Base-by-base conservation (phyloP, 2,329 filamentous ascomycete genomes). In the Pseudovirgaria hyperparasitica region DNA sequence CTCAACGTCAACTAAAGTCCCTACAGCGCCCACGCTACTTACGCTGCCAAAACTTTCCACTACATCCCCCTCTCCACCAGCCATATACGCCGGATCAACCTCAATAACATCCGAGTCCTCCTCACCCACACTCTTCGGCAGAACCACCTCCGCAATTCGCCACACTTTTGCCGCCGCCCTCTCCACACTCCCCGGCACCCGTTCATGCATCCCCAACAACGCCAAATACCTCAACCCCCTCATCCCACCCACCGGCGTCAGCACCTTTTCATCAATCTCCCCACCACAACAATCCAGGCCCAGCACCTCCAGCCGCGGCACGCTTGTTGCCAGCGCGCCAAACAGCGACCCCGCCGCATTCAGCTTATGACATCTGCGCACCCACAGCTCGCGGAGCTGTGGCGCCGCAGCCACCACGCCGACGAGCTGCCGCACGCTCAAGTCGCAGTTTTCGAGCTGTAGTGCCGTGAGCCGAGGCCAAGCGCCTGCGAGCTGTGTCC, bases 51-150 rank as follows among this genome's bases (percentile, higher is more conserved):
- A n/a, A n/a, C n/a, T n/a, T n/a, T n/a, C n/a, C n/a, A n/a, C n/a
- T n/a, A n/a, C n/a, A n/a, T n/a, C n/a, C n/a, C n/a, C n/a, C n/a
- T n/a, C n/a, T n/a, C n/a, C n/a, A n/a, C n/a, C n/a, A n/a, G n/a
- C n/a, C n/a, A 29, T 18, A 11, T 35, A 35, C 9, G 26, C 30
- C 5, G 33, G 33, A 13, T 35, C 33, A 8, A 35, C 33, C 11
- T 35, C 33, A 16, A 34, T 34, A 8, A 34, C 28, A 23, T 27
- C 26, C 2, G 29, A 30, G 14, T 19, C 26, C n/a, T n/a, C n/a
- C n/a, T n/a, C n/a, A n/a, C n/a, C n/a, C n/a, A n/a, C n/a, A n/a
- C n/a, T n/a, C n/a, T n/a, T n/a, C n/a, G n/a, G n/a, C n/a, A n/a
- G n/a, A n/a, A n/a, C n/a, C n/a, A n/a, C n/a, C n/a, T n/a, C n/a